Base-by-base conservation (phyloP, 306 rosid species). In the Glycine soja region DNA sequence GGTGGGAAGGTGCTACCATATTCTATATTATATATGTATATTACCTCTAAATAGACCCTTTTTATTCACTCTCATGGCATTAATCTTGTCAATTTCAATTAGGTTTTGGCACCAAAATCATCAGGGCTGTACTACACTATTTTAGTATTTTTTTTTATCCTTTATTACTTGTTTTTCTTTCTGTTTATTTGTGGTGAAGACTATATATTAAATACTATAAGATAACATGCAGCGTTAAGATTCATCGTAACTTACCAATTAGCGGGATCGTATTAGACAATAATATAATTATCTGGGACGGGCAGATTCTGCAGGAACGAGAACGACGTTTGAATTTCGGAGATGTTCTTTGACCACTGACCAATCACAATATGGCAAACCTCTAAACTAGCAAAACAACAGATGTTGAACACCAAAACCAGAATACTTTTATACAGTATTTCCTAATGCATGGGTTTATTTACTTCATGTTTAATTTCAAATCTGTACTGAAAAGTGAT, bases 311-410 rank as follows among this genome's bases (percentile, higher is more conserved):
- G 71, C 9, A 24, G 42, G 18, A 15, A 79, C 30, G 30, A 24
- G 30, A 24, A 24, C 59, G 5, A 32, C 42, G n/a, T 79, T 57
- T 57, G 59, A 56, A 61, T 57, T 79, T 69, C 14, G 70, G 57
- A 56, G 7, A 45, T 69, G 76, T 45, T 56, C 68, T 70, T 79
- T 79, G 70, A 24, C 30, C 30, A 24, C 30, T 24, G 30, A 24
- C 82, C 73, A 53, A 47, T 67, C 8, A 30, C 70, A 24, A 24
- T 24, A 24, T 24, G 30, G 2, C 30, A 24, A 24, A 1, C 30
- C 30, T 24, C 30, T 24, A 24, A 24, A 24, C 30, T 24, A 24
- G 30, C 30, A 24, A 24, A 24, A 1, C 30, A 10, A 53, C 10
- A 53, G 34, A 57, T 14, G 51, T 36, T 11, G 3, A 71, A 8